Conservation (phyloP, 2,329 filamentous ascomycete species). For the Nemania sp. region DNA sequence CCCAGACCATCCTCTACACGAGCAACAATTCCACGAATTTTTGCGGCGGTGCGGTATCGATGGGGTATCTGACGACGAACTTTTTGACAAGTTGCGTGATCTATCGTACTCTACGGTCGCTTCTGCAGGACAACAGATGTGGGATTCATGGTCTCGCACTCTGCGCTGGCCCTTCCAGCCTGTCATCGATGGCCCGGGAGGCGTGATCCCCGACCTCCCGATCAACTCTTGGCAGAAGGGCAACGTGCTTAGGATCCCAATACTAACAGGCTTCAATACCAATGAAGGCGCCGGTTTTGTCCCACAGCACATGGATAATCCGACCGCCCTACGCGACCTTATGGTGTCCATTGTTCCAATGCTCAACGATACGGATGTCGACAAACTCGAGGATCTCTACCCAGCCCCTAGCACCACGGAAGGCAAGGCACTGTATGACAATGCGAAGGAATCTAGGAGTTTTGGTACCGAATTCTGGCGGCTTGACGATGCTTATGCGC, state of each 20-base stretch:
- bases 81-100: conserved; percentile 57
- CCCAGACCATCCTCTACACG: conserved; percentile 60
- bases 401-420: conserved; percentile 57
- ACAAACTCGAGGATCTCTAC: conserved; percentile 62
- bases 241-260: conserved; percentile 59
- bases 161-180: conserved; percentile 71
- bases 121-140: conserved; percentile 50
- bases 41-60: conserved; percentile 57
- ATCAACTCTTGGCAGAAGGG: conserved; percentile 61
- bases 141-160: conserved; percentile 47
- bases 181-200: conserved; percentile 61
- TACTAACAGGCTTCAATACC: conserved; percentile 72
- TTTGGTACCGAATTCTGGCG: conserved; percentile 61
- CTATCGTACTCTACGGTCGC: conserved; percentile 47
- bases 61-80: conserved; percentile 49
- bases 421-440: conserved; percentile 46
- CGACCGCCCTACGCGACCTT: conserved; percentile 61
- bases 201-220: conserved; percentile 61
- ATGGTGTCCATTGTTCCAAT: conserved; percentile 65
- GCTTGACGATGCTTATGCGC: conserved; percentile 63
- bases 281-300: conserved; percentile 72
- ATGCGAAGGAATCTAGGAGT: conserved; percentile 40
- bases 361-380: conserved; percentile 56
- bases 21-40: conserved; percentile 60
- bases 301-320: conserved; percentile 50